Percentiles rank a stretch among this genome's conserved stretches.
Conservation (phyloP, 2,329 filamentous ascomycete species). For the Lachnellula suecica region DNA sequence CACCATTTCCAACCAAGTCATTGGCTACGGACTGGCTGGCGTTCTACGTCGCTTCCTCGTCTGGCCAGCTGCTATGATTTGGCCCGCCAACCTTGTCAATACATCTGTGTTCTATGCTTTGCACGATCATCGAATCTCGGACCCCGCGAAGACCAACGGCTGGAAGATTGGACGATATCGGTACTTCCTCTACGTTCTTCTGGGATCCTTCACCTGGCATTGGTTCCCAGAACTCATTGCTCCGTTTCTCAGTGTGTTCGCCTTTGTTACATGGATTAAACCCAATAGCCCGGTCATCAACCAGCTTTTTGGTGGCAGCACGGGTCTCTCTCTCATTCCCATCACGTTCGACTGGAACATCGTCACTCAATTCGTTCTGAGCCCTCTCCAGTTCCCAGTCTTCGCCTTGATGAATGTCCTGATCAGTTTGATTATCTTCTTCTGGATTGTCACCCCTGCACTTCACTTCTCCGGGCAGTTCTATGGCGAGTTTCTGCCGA, state of each 20-base stretch:
- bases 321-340: constrained; percentile 66
- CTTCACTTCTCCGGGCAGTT: constrained; percentile 67
- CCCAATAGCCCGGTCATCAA: constrained; percentile 69
- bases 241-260: constrained; percentile 58
- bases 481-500: constrained; percentile 62
- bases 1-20: constrained; percentile 59
- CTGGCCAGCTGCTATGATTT: constrained; percentile 61
- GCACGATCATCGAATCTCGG: constrained; percentile 58
- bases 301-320: constrained; percentile 68
- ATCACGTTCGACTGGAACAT: constrained; percentile 79
- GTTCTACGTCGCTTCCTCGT: constrained; percentile 58
- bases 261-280: constrained; percentile 69
- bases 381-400: constrained; percentile 33
- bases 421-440: constrained; percentile 55
- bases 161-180: constrained; percentile 45
- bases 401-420: constrained; percentile 58
- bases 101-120: constrained; percentile 42
- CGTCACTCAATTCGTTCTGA: constrained; percentile 39
- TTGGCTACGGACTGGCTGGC: constrained; percentile 64
- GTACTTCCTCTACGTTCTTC: constrained; percentile 43
- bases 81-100: constrained; percentile 56
- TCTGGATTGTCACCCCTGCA: constrained; percentile 55
- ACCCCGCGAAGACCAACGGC: constrained; percentile 51
- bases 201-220: constrained; percentile 48
- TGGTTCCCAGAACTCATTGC: constrained; percentile 46